Conservation (phyloP, 2,329 filamentous ascomycete genomes). For the Xylaria polymorpha region DNA sequence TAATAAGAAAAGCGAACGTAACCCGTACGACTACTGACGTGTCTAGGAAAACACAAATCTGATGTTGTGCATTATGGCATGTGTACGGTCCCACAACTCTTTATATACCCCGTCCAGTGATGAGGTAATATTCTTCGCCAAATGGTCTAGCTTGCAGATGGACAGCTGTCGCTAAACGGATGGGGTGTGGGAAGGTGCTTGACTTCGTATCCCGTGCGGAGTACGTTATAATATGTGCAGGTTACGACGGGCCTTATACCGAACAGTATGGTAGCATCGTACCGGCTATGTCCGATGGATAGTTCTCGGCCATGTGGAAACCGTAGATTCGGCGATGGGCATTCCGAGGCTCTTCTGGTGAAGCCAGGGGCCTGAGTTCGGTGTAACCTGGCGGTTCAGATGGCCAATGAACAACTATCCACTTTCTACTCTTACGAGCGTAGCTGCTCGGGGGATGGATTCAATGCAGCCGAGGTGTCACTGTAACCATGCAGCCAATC, state of each 20-base stretch:
- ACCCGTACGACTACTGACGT: constrained; percentile 39
- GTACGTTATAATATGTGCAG: constrained; percentile 17
- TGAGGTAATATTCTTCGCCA: constrained; percentile 9
- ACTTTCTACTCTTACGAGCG: constrained; percentile 21
- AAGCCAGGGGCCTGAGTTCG: constrained; percentile 17
- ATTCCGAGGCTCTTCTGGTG: constrained; percentile 43
- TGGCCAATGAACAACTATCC: constrained; percentile 25
- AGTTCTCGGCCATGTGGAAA: constrained; percentile 38
- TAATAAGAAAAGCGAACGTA: constrained; percentile 59
- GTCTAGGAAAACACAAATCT: constrained; percentile 50
- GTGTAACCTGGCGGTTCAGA: constrained; percentile 30
- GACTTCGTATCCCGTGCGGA: constrained; percentile 17
- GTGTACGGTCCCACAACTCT: constrained; percentile 10
- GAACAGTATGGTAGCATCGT: constrained; percentile 11
- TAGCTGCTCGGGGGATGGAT: constrained; percentile 27
- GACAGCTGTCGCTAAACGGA: constrained; percentile 7
- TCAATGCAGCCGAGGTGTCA: constrained; percentile 40
- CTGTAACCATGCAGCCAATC: constrained; percentile 46
- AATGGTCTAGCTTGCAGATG: constrained; percentile 18
- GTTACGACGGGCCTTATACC: constrained; percentile 19
- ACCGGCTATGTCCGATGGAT: constrained; percentile 33
- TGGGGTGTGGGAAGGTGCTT: constrained; percentile 10
- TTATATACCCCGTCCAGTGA: constrained; percentile 9
- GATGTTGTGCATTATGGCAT: constrained; percentile 26
- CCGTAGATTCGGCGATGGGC: constrained; percentile 45